Evolutionary conservation across 1,284 basidiomycete genomes (phyloP).

Genomic region (Pseudozyma hubeiensis): DNA sequence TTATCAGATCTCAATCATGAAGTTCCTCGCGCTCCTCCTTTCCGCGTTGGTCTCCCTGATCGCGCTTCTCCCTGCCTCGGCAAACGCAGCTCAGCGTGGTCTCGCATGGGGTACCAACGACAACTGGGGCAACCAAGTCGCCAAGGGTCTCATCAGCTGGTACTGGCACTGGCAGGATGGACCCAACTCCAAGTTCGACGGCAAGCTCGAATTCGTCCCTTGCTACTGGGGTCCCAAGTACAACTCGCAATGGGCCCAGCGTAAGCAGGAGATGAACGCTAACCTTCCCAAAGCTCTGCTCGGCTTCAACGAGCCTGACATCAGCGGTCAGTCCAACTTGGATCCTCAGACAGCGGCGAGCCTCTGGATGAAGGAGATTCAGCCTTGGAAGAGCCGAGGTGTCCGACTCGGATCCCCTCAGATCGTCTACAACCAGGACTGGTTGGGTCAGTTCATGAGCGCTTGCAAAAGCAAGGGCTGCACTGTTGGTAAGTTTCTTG

Average conservation of each 20-base stretch:
- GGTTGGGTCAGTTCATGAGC: conserved; percentile 56
- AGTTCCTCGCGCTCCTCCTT: conserved; percentile 34
- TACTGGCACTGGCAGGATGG: conserved; percentile 67
- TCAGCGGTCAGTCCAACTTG: conserved; percentile 58
- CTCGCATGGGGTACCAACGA: conserved; percentile 62
- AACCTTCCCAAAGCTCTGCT: conserved; percentile 52
- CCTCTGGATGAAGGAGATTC: conserved; percentile 57
- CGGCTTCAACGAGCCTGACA: conserved; percentile 64
- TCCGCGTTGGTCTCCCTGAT: conserved; percentile 17
- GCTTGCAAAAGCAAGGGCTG: conserved; percentile 52
- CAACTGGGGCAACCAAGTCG: conserved; percentile 50
- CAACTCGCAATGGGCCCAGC: conserved; percentile 45
- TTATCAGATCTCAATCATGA: conserved; percentile 30
- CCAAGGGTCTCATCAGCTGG: conserved; percentile 57
- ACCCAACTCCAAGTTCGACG: conserved; percentile 28
- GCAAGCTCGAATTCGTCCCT: conserved; percentile 61
- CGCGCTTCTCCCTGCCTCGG: conserved; percentile 17
- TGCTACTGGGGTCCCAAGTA: conserved; percentile 64
- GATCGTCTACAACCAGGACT: conserved; percentile 62
- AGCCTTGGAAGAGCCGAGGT: conserved; percentile 58
- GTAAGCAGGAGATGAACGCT: conserved; percentile 56
- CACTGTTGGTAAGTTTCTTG: conserved; percentile 48
- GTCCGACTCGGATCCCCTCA: conserved; percentile 60
- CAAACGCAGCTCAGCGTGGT: conserved; percentile 42
- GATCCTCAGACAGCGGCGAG: conserved; percentile 44